Evolutionary conservation across 331 rosid genomes (phyloP).

Genomic region (Phaseolus coccineus): DNA sequence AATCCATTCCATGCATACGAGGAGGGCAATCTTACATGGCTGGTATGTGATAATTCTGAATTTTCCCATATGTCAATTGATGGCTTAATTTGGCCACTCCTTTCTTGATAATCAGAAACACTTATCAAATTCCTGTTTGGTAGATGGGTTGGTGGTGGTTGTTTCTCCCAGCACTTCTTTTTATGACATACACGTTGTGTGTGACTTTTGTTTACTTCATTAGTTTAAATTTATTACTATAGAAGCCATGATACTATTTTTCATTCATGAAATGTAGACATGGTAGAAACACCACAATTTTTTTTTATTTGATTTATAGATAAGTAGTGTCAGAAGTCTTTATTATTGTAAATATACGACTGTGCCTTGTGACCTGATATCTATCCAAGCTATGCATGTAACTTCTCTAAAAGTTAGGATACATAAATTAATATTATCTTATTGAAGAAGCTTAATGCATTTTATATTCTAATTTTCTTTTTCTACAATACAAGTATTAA

Average conservation of each 20-base stretch:
- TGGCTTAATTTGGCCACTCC: constrained; percentile 14
- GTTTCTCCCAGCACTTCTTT: not conserved
- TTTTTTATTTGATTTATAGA: not conserved
- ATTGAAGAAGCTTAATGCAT: not conserved
- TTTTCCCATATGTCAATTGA: constrained; percentile 17
- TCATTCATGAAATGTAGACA: not conserved
- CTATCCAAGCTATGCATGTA: not conserved
- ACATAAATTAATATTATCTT: not conserved
- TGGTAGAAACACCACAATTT: not conserved
- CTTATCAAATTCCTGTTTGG: not conserved
- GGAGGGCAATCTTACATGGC: constrained; percentile 78
- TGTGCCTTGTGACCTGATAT: not conserved
- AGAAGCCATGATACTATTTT: not conserved
- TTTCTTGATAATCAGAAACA: constrained; percentile 11
- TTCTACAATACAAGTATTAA: not conserved
- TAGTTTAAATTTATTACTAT: not conserved
- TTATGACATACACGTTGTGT: not conserved
- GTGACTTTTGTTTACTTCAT: not conserved
- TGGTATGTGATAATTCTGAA: constrained; percentile 51
- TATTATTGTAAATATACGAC: not conserved
- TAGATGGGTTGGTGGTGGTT: not conserved
- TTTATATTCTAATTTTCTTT: not conserved
- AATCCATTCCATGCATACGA: constrained; percentile 78
- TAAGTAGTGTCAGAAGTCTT: not conserved
- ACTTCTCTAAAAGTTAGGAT: not conserved